These are phyloP conservation scores for Wickerhamomyces mucosus DNA, from an alignment of 805 yeast genomes.

Conservation along the genomic window DNA sequence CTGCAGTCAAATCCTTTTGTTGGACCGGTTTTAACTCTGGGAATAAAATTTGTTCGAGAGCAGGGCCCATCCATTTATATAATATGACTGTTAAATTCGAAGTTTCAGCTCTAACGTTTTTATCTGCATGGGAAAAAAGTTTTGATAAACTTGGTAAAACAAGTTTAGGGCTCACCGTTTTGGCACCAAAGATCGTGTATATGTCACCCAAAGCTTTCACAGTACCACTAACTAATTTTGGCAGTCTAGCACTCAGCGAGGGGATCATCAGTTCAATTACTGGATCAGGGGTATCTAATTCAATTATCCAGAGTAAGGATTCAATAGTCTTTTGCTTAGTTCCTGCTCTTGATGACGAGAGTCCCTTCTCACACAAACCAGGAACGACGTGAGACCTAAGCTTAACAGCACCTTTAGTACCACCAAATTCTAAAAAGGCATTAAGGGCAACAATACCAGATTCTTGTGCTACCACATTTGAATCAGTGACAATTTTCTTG, in stretches of 20 bases:
- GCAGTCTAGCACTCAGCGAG: constrained; percentile 49
- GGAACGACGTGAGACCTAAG: constrained; percentile 35
- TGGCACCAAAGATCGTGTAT: constrained; percentile 47
- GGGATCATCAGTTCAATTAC: constrained; percentile 62
- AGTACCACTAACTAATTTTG: constrained; percentile 70
- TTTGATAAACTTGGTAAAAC: constrained; percentile 51
- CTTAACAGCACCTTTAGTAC: constrained; percentile 29
- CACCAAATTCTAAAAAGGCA: constrained; percentile 49
- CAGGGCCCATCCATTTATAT: constrained; percentile 61
- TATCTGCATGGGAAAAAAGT: constrained; percentile 78
- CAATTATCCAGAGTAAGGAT: constrained; percentile 52
- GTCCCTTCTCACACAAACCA: constrained; percentile 70
- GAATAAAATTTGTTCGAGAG: constrained; percentile 47
- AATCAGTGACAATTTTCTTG: constrained; percentile 56
- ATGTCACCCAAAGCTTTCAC: constrained; percentile 47
- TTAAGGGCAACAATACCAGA: constrained; percentile 53
- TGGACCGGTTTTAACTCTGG: constrained; percentile 83
- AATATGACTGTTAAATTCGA: constrained; percentile 57
- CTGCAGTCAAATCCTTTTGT: constrained; percentile 69
- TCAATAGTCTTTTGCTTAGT: constrained; percentile 62
- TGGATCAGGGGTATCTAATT: constrained; percentile 55
- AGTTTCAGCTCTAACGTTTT: constrained; percentile 75
- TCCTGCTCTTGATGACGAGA: constrained; percentile 63
- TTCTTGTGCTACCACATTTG: constrained; percentile 90
- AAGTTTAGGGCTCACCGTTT: constrained; percentile 45